Base-by-base conservation (phyloP, 1,284 basidiomycete genomes). In the Inonotus hispidus region DNA sequence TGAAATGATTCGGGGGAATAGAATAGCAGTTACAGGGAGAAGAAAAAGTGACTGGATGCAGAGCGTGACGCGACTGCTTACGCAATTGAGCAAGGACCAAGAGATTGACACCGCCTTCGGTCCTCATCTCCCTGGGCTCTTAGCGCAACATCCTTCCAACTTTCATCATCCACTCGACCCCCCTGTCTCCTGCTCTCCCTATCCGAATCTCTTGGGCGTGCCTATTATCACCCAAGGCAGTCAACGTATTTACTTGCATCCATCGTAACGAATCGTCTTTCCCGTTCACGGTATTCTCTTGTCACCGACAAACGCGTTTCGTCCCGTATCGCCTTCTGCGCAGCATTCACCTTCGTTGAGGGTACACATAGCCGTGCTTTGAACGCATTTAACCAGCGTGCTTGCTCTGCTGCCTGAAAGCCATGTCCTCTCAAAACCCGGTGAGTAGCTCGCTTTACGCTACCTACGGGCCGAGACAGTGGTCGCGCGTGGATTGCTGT, bases 371-470 rank as follows among this genome's bases (percentile, higher is more conserved):
- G 37, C 53, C 37, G 5, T 14, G 8, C 16, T 41, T 32, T 41
- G 19, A 41, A 27, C 29, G 19, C 53, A 19, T 41, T 35, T 25
- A 39, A 55, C 38, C 6, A 43, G 23, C 53, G 53, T 25, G 27
- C n/a, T 32, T 55, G 35, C 10, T 45, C 29, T 81, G 79, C 72
- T 78, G 62, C 77, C 77, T 50, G 77, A 78, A 70, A 76, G 75
- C 64, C 66, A 81, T 81, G 80, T 72, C 79, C 61, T 77, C 78
- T 47, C 78, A 79, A 69, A 76, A 75, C 66, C 76, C 80, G 43
- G 80, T 82, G 69, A 66, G 80, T 77, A 37, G 16, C 27, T 35
- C n/a, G 21, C 67, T 75, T 80, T 23, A 14, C 21, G 14, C 27
- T 21, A 5, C 13, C 19, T 11, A 39, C 21, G 25, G n/a, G 1